Base-by-base conservation (phyloP, 2,329 filamentous ascomycete genomes). In the Coniella vitis region DNA sequence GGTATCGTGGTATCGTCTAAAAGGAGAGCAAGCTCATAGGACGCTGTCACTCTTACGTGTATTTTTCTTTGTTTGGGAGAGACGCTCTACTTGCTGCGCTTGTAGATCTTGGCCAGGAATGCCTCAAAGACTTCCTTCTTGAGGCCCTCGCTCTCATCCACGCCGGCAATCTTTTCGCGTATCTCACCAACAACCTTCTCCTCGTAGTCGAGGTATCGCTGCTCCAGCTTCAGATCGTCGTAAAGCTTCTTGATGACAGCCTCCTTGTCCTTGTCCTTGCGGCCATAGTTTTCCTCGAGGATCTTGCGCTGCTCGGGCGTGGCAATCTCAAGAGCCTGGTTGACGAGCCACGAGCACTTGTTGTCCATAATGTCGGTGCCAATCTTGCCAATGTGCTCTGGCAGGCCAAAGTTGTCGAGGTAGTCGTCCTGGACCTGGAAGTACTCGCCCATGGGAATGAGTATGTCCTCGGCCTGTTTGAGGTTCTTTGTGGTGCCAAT, bases 401-500 rank as follows among this genome's bases (percentile, higher is more conserved):
- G 90, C 60, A 91, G 84, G 60, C 91, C 93, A 64, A 93, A 98
- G 73, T 94, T 95, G 76, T 98, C 93, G 46, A 98, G 87, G 73
- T 93, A 98, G 75, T 98, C 93, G 68, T 98, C 93, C 71, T 98
- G 93, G 56, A 95, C 81, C 73, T 98, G 93, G 80, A 98, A 98
- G 77, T 98, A 98, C 74, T 97, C 90, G 63, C 93, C 93, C 67
- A 97, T 87, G 19, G 91, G 90, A 57, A 98, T 95, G 53, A 98
- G 82, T 63, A 98, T 96, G 57, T 90, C 83, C 67, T 93, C 81
- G 38, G 89, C 86, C 63, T 87, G 85, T 72, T 91, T 85, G 53
- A 98, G 82, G 75, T 96, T 97, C 70, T 86, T 81, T 22, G 84
- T 81, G 8, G 89, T 93, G 19, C 91, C 93, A 53, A 90, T 76